Conservation (phyloP, 495 filamentous ascomycete species). For the Xylaria curta region DNA sequence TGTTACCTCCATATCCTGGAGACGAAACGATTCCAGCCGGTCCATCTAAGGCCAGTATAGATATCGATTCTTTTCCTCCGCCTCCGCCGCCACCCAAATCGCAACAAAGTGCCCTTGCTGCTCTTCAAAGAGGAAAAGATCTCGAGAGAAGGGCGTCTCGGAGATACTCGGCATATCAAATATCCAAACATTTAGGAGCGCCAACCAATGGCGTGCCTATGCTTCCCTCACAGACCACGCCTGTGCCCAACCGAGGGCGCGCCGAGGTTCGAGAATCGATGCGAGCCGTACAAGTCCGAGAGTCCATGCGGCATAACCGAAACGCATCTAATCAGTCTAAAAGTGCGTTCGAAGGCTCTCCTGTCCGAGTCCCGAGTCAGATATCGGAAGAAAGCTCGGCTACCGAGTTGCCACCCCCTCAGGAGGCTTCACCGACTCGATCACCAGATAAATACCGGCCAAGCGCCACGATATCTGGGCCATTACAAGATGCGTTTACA, state of each 20-base stretch:
- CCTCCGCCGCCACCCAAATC: conserved; percentile 79
- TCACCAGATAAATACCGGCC: conserved; percentile 66
- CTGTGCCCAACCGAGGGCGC: conserved; percentile 81
- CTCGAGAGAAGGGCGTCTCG: conserved; percentile 92
- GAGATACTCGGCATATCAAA: conserved; percentile 93
- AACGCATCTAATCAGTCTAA: conserved; percentile 52
- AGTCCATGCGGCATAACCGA: conserved; percentile 69
- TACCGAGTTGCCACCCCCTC: conserved; percentile 46
- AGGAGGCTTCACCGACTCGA: conserved; percentile 57
- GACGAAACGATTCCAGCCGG: conserved; percentile 57
- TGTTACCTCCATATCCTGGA: conserved; percentile 67
- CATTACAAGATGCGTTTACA: conserved; percentile 47
- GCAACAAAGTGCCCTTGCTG: conserved; percentile 88
- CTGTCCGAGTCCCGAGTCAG: conserved; percentile 63
- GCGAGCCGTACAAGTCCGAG: conserved; percentile 85
- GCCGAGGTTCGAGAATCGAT: conserved; percentile 89
- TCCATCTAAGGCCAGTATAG: conserved; percentile 46
- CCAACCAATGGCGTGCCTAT: conserved; percentile 83
- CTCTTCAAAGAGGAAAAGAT: conserved; percentile 87
- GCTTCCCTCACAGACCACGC: conserved; percentile 83
- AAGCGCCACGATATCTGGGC: conserved; percentile 58
- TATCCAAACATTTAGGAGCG: conserved; percentile 87
- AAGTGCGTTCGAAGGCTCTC: conserved; percentile 59
- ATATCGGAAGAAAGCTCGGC: conserved; percentile 68
- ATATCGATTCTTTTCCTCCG: conserved; percentile 63